Conservation (phyloP, 129 eudicot genomes). For the Lonicera japonica region DNA sequence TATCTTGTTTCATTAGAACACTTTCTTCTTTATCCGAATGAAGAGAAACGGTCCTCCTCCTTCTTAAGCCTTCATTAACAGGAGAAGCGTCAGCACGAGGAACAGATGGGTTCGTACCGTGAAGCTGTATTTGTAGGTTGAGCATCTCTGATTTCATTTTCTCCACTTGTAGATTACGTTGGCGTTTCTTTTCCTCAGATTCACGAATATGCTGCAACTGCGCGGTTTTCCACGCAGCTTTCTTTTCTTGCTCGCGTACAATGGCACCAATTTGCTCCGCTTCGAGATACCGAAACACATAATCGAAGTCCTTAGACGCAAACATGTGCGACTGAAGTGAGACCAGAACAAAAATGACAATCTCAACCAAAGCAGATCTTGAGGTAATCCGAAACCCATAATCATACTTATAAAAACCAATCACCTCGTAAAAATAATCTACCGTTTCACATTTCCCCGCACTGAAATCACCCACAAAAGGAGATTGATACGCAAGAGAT, state of each 20-base stretch:
- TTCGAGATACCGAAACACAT: conserved; percentile 93
- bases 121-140: conserved; percentile 81
- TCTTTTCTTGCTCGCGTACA: conserved; percentile 92
- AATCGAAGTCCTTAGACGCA: conserved; percentile 77
- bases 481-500: conserved; percentile 95
- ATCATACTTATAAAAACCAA: conserved; percentile 88
- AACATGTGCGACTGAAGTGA: conserved; percentile 95
- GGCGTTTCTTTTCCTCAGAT: conserved; percentile 78
- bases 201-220: conserved; percentile 85
- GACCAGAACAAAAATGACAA: conserved; percentile 78
- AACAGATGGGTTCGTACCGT: conserved; percentile 40
- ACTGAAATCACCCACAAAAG: conserved; percentile 66
- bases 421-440: conserved; percentile 76
- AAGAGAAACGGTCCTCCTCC: conserved; percentile 50
- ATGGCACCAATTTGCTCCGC: conserved; percentile 99
- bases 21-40: conserved; percentile 35
- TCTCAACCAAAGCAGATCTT: conserved; percentile 92
- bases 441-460: conserved; percentile 80
- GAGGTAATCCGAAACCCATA: conserved; percentile 97
- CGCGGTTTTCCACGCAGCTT: conserved; percentile 95
- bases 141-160: conserved; percentile 99
- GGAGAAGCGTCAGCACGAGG: conserved; percentile 47
- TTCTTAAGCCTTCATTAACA: conserved; percentile 56
- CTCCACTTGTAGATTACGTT: conserved; percentile 95
- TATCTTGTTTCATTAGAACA: conserved; percentile 27